phyloP scores from a whole-genome alignment of 257 asterid genomes.

The Solanum sitiens region DNA sequence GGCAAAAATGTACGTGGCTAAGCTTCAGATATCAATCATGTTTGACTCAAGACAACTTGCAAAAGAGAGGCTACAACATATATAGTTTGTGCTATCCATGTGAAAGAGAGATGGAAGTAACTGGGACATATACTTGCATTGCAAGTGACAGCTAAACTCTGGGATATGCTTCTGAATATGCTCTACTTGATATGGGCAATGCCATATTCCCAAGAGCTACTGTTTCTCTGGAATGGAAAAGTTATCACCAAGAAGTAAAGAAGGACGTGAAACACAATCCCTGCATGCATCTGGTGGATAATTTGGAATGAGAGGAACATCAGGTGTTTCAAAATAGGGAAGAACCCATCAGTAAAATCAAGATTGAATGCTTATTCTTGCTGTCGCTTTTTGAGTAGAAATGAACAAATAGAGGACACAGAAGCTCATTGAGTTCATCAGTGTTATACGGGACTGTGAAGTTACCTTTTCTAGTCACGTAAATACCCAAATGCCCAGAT shows the following conservation, averaged over 20 bases:
- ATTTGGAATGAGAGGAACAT: neutral
- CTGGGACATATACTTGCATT: neutral
- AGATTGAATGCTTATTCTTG: neutral
- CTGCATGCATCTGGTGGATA: neutral
- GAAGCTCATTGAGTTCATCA: neutral
- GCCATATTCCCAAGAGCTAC: neutral
- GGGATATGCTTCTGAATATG: neutral
- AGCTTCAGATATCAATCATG: neutral
- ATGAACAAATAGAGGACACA: neutral
- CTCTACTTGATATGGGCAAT: neutral
- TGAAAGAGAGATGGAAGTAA: neutral
- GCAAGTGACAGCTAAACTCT: neutral
- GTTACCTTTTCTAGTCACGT: neutral
- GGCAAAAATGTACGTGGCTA: neutral
- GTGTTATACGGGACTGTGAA: neutral
- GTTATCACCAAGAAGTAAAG: neutral
- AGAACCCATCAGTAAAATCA: neutral
- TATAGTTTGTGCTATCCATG: neutral
- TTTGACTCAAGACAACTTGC: neutral
- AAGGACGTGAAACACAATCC: neutral
- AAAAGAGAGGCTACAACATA: neutral
- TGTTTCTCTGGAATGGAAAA: neutral
- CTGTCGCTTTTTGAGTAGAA: neutral
- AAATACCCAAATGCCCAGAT: neutral
- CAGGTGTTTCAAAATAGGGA: neutral